phyloP scores from a whole-genome alignment of 495 filamentous ascomycete genomes.

The Podospora fimiseda region DNA sequence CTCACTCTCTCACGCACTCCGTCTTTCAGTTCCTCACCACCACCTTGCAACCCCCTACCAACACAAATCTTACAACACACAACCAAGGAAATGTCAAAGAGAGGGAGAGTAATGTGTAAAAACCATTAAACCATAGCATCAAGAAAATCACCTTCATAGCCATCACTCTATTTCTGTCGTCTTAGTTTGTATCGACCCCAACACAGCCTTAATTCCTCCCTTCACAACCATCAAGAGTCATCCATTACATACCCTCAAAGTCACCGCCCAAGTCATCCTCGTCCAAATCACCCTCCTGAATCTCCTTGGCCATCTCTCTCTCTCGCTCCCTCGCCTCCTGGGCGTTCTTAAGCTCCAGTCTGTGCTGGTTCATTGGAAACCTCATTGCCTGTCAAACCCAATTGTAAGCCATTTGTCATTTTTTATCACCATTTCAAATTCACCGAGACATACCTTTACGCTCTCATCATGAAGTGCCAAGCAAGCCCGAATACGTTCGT shows the following conservation, averaged over 20 bases:
- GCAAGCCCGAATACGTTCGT: conserved; percentile 89
- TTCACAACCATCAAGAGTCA: no score
- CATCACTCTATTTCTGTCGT: no score
- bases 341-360: conserved; percentile 94
- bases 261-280: conserved; percentile 95
- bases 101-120: no score
- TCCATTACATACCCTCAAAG: conserved; percentile 85
- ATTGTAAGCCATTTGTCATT: conserved; percentile 4
- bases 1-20: no score
- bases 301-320: conserved; percentile 96
- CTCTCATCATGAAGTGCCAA: conserved; percentile 91
- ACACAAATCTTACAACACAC: no score
- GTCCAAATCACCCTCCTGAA: conserved; percentile 94
- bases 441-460: conserved; percentile 66
- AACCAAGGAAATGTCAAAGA: no score
- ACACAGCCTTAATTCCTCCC: no score
- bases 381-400: conserved; percentile 72
- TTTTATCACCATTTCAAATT: background rate
- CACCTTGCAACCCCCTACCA: no score
- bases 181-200: no score
- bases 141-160: no score
- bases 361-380: conserved; percentile 98
- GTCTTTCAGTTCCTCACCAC: no score
- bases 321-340: conserved; percentile 95
- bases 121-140: no score